Base-by-base conservation (phyloP, 352 stramenopile genomes). In the Phytophthora ohioensis region DNA sequence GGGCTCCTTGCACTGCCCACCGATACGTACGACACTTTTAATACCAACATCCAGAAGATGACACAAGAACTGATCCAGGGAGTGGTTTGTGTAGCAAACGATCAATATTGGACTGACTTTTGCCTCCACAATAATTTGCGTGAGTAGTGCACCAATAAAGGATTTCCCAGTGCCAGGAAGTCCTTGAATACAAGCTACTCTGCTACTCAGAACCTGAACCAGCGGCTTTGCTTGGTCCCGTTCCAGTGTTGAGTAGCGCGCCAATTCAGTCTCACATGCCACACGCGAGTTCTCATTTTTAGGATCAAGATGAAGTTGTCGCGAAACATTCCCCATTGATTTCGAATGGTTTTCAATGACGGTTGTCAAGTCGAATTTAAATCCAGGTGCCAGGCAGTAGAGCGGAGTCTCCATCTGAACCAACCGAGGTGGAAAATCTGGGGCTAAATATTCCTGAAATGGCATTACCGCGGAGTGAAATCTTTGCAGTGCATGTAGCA, bases 31-130 rank as follows among this genome's bases (percentile, higher is more conserved):
- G 43, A 96, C 81, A 32, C 62, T 74, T 3, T 65, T 74, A 11
- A 91, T 73, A 1, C 76, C 68, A 43, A 74, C 63, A 52, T 88
- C 74, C 10, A 96, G 34, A 36, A 97, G 69, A 51, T 94, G 82
- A 51, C 91, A 88, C n/a, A 97, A 71, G 67, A 97, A 97, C 71
- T 96, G 91, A 76, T 97, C 89, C 46, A 97, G 79, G 10, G 91
- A 89, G 65, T 97, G 90, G 73, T 97, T 97, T 13, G 91, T 97
- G 69, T 95, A 97, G 76, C 91, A 97, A 8, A 97, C 87, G 56
- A 85, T 84, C 5, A 97, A 67, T 43, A 97, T 89, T 3, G 81
- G 81, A 9, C 64, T 71, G 4, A 83, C 53, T 5, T 76, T 65
- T 8, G 72, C 72, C 15, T 79, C 55, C 34, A 92, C 51, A 60